Base-by-base conservation (phyloP, 192 early-diverging fungal genomes). In the Chytriomyces sp. region DNA sequence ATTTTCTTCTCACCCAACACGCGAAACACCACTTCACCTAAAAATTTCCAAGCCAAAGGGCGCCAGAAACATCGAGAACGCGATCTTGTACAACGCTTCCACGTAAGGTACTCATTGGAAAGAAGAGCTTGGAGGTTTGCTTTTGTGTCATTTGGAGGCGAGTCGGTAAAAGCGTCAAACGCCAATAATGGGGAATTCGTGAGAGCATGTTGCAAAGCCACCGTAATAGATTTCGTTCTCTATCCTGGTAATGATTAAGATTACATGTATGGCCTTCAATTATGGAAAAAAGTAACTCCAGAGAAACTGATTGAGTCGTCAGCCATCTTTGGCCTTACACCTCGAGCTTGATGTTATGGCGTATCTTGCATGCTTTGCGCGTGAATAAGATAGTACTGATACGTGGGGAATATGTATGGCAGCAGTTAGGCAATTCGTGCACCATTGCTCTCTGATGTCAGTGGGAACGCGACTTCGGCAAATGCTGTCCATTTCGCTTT, bases 241-340 rank as follows among this genome's bases (percentile, higher is more conserved):
- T 98, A 96, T 77, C 93, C 91, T n/a, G 96, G 98, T 26, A 95
- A 98, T 73, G 95, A 97, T 82, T 89, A 91, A 77, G 98, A 95
- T 0, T 96, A 98, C 73, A 94, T 98, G 76, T 95, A 97, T 76
- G 97, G 98, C 94, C 97, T 99, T 75, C 84, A 85, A 56, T 85
- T 85, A 0, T 98, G 93, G 93, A 91, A 94, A 79, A 87, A 96
- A 17, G 75, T 77, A 14, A 77, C 72, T 12, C 88, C 91, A 1
- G 84, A 88, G 59, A 85, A 91, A 56, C 40, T 94, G 30, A 91
- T 93, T 72, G 56, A 75, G 28, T 39, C 79, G 37, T 52, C 79
- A n/a, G 73, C 26, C 4, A 64, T 69, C 40, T 69, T 64, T 25
- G 61, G 61, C 44, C 2, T n/a, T 2, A 22, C 0, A 22, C 22